Percentiles rank a stretch among this genome's conserved stretches.
phyloP scores from a whole-genome alignment of 176 grass and related monocot genomes.

The barley (Hordeum vulgare) region MorexV3_pseudomolecules_assembly NC_058523.1:246248023-246248522 shows the following conservation, averaged over 20 bases:
- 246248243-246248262: background rate
- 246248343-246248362: background rate
- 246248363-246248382: background rate
- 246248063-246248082: background rate
- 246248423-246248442: background rate
- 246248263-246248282: background rate
- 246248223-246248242: background rate
- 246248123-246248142: background rate
- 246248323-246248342: background rate
- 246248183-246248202: background rate
- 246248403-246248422: background rate
- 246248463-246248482: background rate
- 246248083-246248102: background rate
- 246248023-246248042: too few species aligned
- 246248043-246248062: background rate
- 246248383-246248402: background rate
- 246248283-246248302: background rate
- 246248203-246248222: background rate
- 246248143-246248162: background rate
- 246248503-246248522: background rate
- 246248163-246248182: background rate
- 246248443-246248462: background rate
- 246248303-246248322: background rate
- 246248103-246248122: background rate
- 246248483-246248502: conserved; percentile 8